Percentiles rank a stretch among this genome's conserved stretches.
Conservation (phyloP, 176 grass and related monocot species). For the Oryza coarctata region DNA sequence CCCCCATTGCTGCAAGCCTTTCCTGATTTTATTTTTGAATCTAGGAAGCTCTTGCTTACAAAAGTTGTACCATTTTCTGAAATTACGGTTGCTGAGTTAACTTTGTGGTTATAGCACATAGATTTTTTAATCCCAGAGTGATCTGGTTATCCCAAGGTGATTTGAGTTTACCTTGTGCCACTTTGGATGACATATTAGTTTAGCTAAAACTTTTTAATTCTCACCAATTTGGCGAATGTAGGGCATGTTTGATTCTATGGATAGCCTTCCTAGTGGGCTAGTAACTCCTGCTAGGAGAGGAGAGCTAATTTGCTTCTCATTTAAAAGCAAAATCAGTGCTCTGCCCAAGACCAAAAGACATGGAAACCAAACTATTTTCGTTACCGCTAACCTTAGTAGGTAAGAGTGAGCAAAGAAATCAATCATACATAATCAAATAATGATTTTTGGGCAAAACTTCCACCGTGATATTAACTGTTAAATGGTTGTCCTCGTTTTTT, state of each 20-base stretch:
- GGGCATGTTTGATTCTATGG: neutral
- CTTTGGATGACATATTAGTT: too few relatives aligned
- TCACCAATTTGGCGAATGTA: neutral
- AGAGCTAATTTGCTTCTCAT: neutral
- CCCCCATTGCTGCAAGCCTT: neutral
- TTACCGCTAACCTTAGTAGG: neutral
- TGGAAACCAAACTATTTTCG: neutral
- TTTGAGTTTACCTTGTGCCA: too few relatives aligned
- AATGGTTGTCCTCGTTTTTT: neutral
- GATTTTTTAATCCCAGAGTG: neutral
- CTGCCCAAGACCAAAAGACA: neutral
- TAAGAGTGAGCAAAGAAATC: neutral
- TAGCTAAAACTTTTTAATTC: neutral
- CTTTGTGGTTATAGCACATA: neutral
- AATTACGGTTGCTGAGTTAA: neutral
- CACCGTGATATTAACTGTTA: conserved; percentile 10
- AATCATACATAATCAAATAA: neutral
- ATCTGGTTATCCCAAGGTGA: neutral
- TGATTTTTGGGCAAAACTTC: neutral
- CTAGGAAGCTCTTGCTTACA: neutral
- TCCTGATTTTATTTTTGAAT: neutral
- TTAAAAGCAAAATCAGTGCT: neutral
- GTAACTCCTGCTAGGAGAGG: neutral
- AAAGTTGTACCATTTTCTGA: neutral
- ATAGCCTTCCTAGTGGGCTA: neutral